Evolutionary conservation across 129 eudicot species (phyloP).

Genomic region (Tanacetum coccineum): DNA sequence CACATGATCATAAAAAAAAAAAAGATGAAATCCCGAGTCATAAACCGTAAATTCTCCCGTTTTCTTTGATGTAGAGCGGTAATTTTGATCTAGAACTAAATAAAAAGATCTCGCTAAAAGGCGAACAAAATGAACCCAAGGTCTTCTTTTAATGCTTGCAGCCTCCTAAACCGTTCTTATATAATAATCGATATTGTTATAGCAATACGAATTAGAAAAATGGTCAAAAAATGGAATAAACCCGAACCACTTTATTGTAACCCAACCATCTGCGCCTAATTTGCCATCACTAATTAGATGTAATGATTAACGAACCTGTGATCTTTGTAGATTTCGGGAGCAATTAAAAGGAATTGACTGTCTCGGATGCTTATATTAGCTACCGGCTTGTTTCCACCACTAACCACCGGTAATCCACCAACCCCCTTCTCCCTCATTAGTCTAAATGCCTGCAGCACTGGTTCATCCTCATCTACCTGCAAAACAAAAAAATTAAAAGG

Average conservation of each 20-base stretch:
- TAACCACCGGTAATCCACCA: slow-evolving; percentile 89
- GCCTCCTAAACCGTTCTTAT: too few relatives aligned
- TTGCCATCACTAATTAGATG: too few relatives aligned
- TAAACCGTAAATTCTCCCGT: background rate
- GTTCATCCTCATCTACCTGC: slow-evolving; percentile 88
- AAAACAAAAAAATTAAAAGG: background rate
- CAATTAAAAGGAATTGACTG: slow-evolving; percentile 78
- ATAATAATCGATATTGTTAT: too few relatives aligned
- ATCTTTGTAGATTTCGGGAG: slow-evolving; percentile 86
- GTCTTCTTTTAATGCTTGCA: too few relatives aligned
- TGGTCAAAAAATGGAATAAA: too few relatives aligned
- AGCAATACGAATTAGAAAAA: too few relatives aligned
- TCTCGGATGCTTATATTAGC: slow-evolving; percentile 95
- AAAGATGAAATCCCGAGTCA: background rate
- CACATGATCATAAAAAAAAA: background rate
- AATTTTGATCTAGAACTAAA: too few relatives aligned
- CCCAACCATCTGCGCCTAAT: too few relatives aligned
- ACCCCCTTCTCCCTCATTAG: slow-evolving; percentile 79
- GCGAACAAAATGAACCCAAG: too few relatives aligned
- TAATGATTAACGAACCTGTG: slow-evolving; percentile 66
- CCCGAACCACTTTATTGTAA: too few relatives aligned
- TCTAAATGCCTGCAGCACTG: slow-evolving; percentile 86
- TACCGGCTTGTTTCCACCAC: slow-evolving; percentile 64
- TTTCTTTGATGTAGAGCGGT: background rate
- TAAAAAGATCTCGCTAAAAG: too few relatives aligned